Evolutionary conservation across 768 basidiomycete species (phyloP).

Genomic region (Mycena indigotica): DNA sequence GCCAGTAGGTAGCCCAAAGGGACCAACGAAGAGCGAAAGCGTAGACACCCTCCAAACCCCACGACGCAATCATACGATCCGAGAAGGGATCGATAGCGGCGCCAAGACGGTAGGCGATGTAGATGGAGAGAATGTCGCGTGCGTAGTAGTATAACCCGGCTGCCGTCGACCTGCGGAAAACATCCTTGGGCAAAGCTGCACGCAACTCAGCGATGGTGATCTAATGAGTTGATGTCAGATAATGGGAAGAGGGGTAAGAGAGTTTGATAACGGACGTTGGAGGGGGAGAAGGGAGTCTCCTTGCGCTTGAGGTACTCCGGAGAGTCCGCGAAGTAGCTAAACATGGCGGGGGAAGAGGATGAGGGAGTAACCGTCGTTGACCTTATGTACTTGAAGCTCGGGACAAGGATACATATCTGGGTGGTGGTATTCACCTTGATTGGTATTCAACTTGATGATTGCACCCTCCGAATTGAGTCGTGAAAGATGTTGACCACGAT

Average conservation of each 20-base stretch:
- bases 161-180: slow-evolving; percentile 46
- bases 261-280: slow-evolving; percentile 36
- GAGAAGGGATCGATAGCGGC: neutral
- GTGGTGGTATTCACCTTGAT: neutral
- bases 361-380: neutral
- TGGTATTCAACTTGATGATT: neutral
- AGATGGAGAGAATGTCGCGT: slow-evolving; percentile 44
- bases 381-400: neutral
- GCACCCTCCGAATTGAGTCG: neutral
- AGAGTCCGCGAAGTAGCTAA: neutral
- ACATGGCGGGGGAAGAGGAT: neutral
- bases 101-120: slow-evolving; percentile 40
- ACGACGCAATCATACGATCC: slow-evolving; percentile 34
- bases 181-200: slow-evolving; percentile 48
- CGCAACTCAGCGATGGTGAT: slow-evolving; percentile 38
- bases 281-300: slow-evolving; percentile 42
- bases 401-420: neutral
- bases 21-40: slow-evolving; percentile 24
- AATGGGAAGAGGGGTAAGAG: neutral
- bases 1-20: slow-evolving; percentile 42
- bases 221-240: neutral
- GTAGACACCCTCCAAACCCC: neutral
- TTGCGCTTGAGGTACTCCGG: slow-evolving; percentile 31
- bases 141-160: slow-evolving; percentile 47
- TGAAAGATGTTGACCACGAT: neutral